Evolutionary conservation across 2,329 filamentous ascomycete species (phyloP), one percentile per base, ranked within the genome.

Genomic region (Cladobotryum protrusum): DNA sequence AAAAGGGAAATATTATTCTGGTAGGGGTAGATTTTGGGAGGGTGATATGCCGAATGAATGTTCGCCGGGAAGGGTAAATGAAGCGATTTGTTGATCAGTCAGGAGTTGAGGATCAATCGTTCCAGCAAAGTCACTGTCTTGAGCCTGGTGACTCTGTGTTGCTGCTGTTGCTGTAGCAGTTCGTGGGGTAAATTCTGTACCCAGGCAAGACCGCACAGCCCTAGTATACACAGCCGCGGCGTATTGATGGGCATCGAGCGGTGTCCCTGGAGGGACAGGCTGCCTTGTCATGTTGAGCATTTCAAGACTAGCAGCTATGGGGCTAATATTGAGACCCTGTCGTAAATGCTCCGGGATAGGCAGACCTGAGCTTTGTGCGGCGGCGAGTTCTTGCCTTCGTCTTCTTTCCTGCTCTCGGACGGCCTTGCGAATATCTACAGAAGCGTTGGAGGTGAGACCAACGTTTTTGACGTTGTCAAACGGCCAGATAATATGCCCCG

Each of bases 41-140:
- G 29, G 42, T 6, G 47, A 41, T 13, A 34, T 35, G 17, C 17
- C 13, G 20, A 20, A 37, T 29, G 40, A 41, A 4, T n/a, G 9
- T 8, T 17, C 17, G 17, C 19, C 40, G 18, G 14, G 4, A 7
- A 32, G 34, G 6, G 24, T 29, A 9, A 29, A 29, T 4, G 24
- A 17, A 17, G 18, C 5, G 13, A 6, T 19, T 8, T 24, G 42
- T 20, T 19, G 18, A 12, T 24, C 43, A 11, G 33, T 19, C 2
- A 52, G 15, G 15, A 52, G 36, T 18, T 32, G 41, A 5, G 50
- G 50, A 13, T 52, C 50, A 14, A 52, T 52, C 4, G 46, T 49
- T 6, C 42, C 42, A 4, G 32, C n/a, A 15, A 48, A 5, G 29
- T 33, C 40, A 5, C 12, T 18, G 2, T 18, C 40, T 11, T 35